Conservation (phyloP, 2,329 filamentous ascomycete genomes). For the Beauveria asiatica region DNA sequence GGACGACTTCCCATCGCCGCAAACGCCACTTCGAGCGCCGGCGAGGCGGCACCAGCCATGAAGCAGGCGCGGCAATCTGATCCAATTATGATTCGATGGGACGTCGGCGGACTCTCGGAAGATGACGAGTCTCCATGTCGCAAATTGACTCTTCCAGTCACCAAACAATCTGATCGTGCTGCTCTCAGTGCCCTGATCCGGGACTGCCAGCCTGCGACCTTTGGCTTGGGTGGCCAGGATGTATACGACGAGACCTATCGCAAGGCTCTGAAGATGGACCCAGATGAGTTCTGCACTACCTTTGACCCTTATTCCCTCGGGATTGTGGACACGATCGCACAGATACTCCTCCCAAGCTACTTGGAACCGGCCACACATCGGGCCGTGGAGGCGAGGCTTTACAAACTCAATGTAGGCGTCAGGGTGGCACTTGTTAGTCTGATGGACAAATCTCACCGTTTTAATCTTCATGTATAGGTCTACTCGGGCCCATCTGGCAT, state of each 20-base stretch:
- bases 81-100: neutral
- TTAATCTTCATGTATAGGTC: conserved; percentile 23
- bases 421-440: neutral
- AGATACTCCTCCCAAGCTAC: conserved; percentile 31
- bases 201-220: conserved; percentile 33
- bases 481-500: conserved; percentile 42
- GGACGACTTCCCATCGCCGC: neutral
- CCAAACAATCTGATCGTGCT: neutral
- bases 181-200: neutral
- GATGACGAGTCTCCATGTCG: neutral
- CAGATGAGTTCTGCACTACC: conserved; percentile 33
- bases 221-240: conserved; percentile 36
- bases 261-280: conserved; percentile 44
- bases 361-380: conserved; percentile 18
- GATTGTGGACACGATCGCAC: conserved; percentile 41
- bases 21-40: neutral
- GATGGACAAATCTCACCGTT: neutral
- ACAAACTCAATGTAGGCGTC: conserved; percentile 44
- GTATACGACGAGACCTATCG: conserved; percentile 44
- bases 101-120: neutral
- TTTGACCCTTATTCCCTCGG: conserved; percentile 44
- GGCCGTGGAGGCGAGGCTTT: conserved; percentile 42
- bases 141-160: neutral
- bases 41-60: neutral
- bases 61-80: neutral